These are phyloP conservation scores for Penicillium lividum DNA, from an alignment of 495 filamentous ascomycete species.

Conservation along the genomic window DNA sequence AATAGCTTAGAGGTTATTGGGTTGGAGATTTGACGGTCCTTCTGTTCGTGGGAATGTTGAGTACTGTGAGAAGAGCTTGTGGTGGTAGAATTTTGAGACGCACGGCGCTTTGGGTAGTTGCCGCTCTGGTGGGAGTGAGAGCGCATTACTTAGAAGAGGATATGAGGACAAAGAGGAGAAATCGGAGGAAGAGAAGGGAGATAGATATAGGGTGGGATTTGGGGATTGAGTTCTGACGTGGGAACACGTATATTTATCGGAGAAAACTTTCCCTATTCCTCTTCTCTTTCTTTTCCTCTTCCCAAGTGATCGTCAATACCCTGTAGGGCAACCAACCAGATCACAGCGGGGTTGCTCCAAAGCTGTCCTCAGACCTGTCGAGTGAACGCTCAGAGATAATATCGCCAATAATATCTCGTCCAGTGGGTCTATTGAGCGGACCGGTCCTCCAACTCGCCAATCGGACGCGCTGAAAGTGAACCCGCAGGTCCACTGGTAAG, in stretches of 20 bases:
- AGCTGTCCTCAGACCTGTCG: slow-evolving; percentile 5
- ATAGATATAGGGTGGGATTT: neutral
- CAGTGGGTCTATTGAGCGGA: slow-evolving; percentile 17
- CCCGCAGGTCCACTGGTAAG: slow-evolving; percentile 16
- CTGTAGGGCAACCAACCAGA: slow-evolving; percentile 34
- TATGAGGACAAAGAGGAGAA: neutral
- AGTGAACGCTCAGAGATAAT: slow-evolving; percentile 4
- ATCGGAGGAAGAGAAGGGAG: neutral
- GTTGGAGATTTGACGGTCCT: slow-evolving; percentile 11
- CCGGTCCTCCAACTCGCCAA: slow-evolving; percentile 17
- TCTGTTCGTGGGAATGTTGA: slow-evolving; percentile 23
- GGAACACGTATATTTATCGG: slow-evolving; percentile 11
- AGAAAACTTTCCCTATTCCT: neutral
- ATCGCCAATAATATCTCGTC: slow-evolving; percentile 5
- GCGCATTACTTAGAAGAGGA: slow-evolving; percentile 21
- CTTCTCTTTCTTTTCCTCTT: slow-evolving; percentile 1
- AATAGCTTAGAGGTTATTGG: slow-evolving; percentile 21
- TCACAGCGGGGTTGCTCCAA: slow-evolving; percentile 7
- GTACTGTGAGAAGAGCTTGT: slow-evolving; percentile 24
- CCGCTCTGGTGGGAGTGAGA: slow-evolving; percentile 21
- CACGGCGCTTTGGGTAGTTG: slow-evolving; percentile 20
- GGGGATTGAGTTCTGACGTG: slow-evolving; percentile 11
- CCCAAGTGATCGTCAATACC: slow-evolving; percentile 1
- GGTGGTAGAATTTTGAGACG: slow-evolving; percentile 29
- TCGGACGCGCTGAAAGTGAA: slow-evolving; percentile 7